These are phyloP conservation scores for Mollisia scopiformis DNA, from an alignment of 2,329 filamentous ascomycete species.

Conservation along the genomic window DNA sequence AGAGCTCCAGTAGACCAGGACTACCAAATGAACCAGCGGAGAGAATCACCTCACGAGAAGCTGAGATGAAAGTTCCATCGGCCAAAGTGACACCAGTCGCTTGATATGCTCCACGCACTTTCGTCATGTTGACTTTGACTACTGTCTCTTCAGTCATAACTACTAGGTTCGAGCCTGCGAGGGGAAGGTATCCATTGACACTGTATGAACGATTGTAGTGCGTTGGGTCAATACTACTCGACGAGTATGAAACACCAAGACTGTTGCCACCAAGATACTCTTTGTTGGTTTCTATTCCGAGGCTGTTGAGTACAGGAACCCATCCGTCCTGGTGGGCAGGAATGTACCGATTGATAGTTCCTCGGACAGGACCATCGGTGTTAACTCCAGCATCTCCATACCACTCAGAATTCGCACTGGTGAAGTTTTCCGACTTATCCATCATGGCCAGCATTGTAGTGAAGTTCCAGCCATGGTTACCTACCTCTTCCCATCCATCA, in stretches of 20 bases:
- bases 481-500: conserved; percentile 44
- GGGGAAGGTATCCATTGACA: conserved; percentile 48
- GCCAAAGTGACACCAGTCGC: conserved; percentile 24
- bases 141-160: conserved; percentile 85
- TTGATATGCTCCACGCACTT: conserved; percentile 3
- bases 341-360: conserved; percentile 44
- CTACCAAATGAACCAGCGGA: conserved; percentile 54
- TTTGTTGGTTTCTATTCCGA: conserved; percentile 45
- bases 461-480: conserved; percentile 47
- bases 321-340: conserved; percentile 47
- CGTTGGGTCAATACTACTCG: conserved; percentile 50
- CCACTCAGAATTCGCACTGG: conserved; percentile 15
- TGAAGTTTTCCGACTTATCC: conserved; percentile 21
- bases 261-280: conserved; percentile 53
- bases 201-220: conserved; percentile 53
- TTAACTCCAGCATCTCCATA: conserved; percentile 38
- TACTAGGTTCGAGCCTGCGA: conserved; percentile 63
- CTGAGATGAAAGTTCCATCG: conserved; percentile 15
- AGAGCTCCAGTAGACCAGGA: conserved; percentile 54
- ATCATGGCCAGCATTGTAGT: conserved; percentile 23
- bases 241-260: conserved; percentile 52
- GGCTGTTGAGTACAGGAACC: conserved; percentile 48
- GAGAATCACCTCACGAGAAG: conserved; percentile 48
- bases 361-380: conserved; percentile 40
- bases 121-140: conserved; percentile 65